phyloP scores from a whole-genome alignment of 1,139 yeast species.

The Diutina neorugosa region DNA sequence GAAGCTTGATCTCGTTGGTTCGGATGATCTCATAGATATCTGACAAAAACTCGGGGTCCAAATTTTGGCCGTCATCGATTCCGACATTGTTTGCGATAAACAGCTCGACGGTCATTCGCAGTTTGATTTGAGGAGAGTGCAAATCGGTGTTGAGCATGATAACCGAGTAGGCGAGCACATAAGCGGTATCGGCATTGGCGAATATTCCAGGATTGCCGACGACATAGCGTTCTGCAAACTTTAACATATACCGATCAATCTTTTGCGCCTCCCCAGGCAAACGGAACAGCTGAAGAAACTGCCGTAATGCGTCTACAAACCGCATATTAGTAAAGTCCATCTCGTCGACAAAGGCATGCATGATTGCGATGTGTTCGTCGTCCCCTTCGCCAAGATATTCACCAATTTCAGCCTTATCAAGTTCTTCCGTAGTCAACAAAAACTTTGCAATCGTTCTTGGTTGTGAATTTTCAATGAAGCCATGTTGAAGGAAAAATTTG shows the following conservation, averaged over 20 bases:
- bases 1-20: conserved; percentile 73
- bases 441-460: conserved; percentile 68
- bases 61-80: conserved; percentile 83
- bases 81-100: conserved; percentile 81
- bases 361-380: conserved; percentile 60
- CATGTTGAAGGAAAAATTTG: conserved; percentile 42
- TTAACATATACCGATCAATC: conserved; percentile 91
- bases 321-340: conserved; percentile 62
- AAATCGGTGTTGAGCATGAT: conserved; percentile 90
- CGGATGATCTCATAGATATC: conserved; percentile 68
- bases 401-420: conserved; percentile 79
- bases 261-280: conserved; percentile 98
- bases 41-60: conserved; percentile 62
- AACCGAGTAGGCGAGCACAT: conserved; percentile 83
- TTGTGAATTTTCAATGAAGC: conserved; percentile 47
- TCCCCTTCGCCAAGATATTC: conserved; percentile 90
- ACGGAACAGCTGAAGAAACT: conserved; percentile 76
- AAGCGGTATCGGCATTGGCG: conserved; percentile 90
- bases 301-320: conserved; percentile 80
- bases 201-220: conserved; percentile 79
- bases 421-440: conserved; percentile 61
- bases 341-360: conserved; percentile 89
- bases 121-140: conserved; percentile 77
- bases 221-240: conserved; percentile 87
- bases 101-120: conserved; percentile 82